phyloP scores from a whole-genome alignment of 768 basidiomycete species.

The Auricularia auricula-judae region DNA sequence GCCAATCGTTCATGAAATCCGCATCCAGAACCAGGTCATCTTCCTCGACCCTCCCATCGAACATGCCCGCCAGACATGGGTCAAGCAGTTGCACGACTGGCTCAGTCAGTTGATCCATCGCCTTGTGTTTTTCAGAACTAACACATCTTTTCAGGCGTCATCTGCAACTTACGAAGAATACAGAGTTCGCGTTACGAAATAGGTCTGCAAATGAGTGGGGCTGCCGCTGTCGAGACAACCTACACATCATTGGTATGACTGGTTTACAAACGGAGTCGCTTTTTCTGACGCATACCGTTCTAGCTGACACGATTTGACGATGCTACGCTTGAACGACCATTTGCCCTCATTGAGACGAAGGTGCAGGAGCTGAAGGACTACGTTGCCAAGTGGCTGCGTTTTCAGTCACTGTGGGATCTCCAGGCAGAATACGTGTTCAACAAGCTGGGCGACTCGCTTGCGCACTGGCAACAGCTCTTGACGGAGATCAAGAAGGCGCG shows the following conservation, averaged over 20 bases:
- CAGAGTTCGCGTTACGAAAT: conserved; percentile 97
- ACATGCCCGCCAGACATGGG: conserved; percentile 82
- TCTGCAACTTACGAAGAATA: conserved; percentile 78
- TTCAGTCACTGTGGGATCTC: conserved; percentile 98
- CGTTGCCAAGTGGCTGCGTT: conserved; percentile 96
- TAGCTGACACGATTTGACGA: conserved; percentile 70
- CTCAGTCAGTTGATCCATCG: conserved; percentile 38
- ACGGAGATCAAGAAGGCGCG: conserved; percentile 96
- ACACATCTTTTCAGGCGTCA: conserved; percentile 41
- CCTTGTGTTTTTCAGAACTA: not conserved
- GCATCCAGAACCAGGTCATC: conserved; percentile 98
- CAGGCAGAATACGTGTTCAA: conserved; percentile 95
- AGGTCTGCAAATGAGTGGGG: conserved; percentile 76
- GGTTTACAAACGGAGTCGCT: not conserved
- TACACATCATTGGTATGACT: conserved; percentile 69
- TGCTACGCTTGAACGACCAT: conserved; percentile 66
- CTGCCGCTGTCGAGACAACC: conserved; percentile 51
- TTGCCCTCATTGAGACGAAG: conserved; percentile 78
- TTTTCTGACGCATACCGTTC: conserved; percentile 6
- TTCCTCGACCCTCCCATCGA: conserved; percentile 98
- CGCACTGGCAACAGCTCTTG: conserved; percentile 89
- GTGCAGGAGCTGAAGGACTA: conserved; percentile 81
- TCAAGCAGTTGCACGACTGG: conserved; percentile 82
- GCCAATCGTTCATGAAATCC: conserved; percentile 88
- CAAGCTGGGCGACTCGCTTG: conserved; percentile 86